These are phyloP conservation scores for Rhododendron williamsianum DNA, from an alignment of 148 eudicot genomes.

Conservation along the genomic window DNA sequence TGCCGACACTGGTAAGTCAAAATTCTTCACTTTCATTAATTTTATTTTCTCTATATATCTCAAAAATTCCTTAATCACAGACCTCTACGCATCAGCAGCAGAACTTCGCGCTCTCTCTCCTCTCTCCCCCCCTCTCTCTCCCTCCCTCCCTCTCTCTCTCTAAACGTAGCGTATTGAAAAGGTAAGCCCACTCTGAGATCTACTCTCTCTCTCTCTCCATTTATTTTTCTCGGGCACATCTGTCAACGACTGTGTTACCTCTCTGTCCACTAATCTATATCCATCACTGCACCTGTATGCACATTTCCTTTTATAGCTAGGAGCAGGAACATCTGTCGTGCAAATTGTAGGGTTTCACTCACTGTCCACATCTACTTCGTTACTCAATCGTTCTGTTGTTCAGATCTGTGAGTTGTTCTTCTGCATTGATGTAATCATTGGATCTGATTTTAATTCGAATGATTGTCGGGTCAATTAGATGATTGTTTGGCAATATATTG, in stretches of 20 bases:
- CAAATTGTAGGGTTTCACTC: constrained; percentile 4
- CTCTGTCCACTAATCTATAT: background rate
- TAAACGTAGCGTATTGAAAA: background rate
- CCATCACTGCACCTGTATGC: background rate
- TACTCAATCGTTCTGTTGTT: background rate
- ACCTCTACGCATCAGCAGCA: background rate
- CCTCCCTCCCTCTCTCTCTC: background rate
- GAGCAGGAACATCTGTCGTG: background rate
- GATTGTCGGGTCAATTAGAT: background rate
- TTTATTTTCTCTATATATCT: background rate
- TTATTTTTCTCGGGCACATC: background rate
- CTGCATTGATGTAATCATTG: background rate
- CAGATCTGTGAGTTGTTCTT: constrained; percentile 1
- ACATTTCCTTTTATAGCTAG: background rate
- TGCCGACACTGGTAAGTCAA: background rate
- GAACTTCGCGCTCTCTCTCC: background rate
- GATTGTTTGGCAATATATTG: background rate
- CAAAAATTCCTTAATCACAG: background rate
- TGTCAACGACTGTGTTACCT: background rate
- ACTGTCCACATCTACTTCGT: background rate
- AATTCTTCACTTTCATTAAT: background rate
- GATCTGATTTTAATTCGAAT: constrained; percentile 6
- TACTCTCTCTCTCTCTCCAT: background rate
- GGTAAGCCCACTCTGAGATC: background rate
- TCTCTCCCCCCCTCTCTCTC: too few relatives aligned